Evolutionary conservation across 306 rosid species (phyloP).

Genomic region (Abrus pulchellus): DNA sequence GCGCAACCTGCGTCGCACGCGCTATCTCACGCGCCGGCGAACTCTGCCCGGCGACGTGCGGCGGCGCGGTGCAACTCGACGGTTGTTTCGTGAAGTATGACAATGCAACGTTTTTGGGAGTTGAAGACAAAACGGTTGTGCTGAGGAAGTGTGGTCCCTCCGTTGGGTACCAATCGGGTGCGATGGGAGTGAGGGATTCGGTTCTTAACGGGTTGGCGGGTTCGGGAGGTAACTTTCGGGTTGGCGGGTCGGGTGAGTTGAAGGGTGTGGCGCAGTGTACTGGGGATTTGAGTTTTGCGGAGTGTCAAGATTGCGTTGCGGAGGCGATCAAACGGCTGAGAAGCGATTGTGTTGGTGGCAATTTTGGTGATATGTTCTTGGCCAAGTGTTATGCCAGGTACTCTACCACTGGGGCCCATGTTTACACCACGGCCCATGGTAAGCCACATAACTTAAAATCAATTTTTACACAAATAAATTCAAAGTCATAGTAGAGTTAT

Average conservation of each 20-base stretch:
- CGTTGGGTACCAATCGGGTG: constrained; percentile 46
- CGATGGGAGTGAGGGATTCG: constrained; percentile 62
- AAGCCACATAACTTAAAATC: constrained; percentile 27
- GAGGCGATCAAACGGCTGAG: constrained; percentile 76
- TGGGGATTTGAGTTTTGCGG: constrained; percentile 69
- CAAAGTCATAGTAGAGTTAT: too few relatives aligned
- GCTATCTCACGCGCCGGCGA: constrained; percentile 60
- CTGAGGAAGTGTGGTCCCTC: constrained; percentile 85
- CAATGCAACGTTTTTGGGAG: constrained; percentile 71
- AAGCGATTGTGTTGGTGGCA: constrained; percentile 69
- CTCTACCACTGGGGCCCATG: constrained; percentile 61
- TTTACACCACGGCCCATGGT: constrained; percentile 66
- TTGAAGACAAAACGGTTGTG: constrained; percentile 81
- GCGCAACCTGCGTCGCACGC: constrained; percentile 73
- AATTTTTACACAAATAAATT: too few relatives aligned
- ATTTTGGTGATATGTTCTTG: constrained; percentile 77
- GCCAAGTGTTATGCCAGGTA: constrained; percentile 81
- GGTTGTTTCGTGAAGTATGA: constrained; percentile 92
- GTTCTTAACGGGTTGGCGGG: constrained; percentile 59
- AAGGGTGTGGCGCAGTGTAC: constrained; percentile 79
- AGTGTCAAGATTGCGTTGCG: constrained; percentile 77
- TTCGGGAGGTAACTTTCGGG: constrained; percentile 69
- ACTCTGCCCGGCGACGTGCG: constrained; percentile 63
- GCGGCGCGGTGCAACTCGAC: constrained; percentile 81
- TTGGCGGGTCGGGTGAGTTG: constrained; percentile 73